Percentiles rank a stretch among this genome's conserved stretches.
phyloP scores from a whole-genome alignment of 345 rosid genomes.

The Clarkia xantiana region DNA sequence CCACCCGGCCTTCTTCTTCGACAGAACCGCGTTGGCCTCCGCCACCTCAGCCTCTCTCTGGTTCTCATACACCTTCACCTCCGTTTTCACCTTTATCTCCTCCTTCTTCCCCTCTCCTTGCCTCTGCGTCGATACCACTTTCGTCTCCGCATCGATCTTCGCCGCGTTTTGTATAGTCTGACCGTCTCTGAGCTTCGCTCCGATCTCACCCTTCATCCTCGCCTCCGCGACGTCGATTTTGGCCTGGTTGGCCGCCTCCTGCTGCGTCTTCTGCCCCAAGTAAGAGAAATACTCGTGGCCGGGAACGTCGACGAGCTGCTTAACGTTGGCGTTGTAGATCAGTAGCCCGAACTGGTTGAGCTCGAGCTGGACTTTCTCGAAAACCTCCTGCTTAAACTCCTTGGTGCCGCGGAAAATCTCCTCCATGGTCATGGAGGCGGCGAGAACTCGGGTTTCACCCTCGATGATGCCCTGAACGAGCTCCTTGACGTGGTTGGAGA shows the following conservation, averaged over 20 bases:
- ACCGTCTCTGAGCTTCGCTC: conserved; percentile 36
- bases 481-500: conserved; percentile 48
- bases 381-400: conserved; percentile 60
- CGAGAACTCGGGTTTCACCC: conserved; percentile 72
- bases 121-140: conserved; percentile 38
- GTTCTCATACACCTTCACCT: conserved; percentile 64
- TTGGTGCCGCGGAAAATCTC: conserved; percentile 61
- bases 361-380: conserved; percentile 62
- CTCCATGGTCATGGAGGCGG: conserved; percentile 90
- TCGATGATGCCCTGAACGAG: conserved; percentile 74
- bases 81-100: conserved; percentile 48
- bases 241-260: conserved; percentile 77
- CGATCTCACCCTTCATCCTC: conserved; percentile 70
- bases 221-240: conserved; percentile 65
- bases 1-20: conserved; percentile 71
- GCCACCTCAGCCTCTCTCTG: conserved; percentile 60
- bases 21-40: conserved; percentile 49
- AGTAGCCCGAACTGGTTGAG: conserved; percentile 56
- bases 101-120: conserved; percentile 55
- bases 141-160: conserved; percentile 60
- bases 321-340: conserved; percentile 66
- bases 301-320: conserved; percentile 66
- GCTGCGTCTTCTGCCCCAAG: conserved; percentile 70
- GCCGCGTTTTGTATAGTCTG: conserved; percentile 67
- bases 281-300: conserved; percentile 79